Conservation (phyloP, 2,329 filamentous ascomycete species). For the Colletotrichum plurivorum region DNA sequence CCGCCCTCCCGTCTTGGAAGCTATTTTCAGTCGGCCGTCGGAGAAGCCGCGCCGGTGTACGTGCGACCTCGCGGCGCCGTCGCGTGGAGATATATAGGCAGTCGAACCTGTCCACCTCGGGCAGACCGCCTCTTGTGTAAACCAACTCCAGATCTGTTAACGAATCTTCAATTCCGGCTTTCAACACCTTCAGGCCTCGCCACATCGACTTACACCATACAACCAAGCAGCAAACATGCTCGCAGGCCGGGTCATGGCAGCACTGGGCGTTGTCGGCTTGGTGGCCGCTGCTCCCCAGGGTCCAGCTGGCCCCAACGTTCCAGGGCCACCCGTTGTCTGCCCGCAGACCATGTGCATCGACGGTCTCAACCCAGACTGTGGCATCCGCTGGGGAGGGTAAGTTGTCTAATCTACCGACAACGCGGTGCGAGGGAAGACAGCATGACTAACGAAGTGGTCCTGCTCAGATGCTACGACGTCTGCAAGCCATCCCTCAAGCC, state of each 20-base stretch:
- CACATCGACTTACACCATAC: neutral
- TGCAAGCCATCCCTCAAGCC: constrained; percentile 42
- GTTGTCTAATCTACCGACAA: neutral
- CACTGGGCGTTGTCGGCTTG: constrained; percentile 26
- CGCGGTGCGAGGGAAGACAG: neutral
- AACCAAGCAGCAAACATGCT: constrained; percentile 22
- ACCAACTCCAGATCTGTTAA: neutral
- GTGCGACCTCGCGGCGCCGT: constrained; percentile 1
- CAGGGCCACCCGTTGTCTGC: constrained; percentile 14
- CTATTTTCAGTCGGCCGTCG: constrained; percentile 4
- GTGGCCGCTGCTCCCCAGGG: constrained; percentile 28
- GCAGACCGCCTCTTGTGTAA: neutral
- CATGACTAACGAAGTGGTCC: neutral
- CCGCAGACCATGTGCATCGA: constrained; percentile 46
- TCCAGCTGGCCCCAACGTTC: neutral
- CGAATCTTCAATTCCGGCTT: neutral
- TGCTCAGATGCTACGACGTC: constrained; percentile 46
- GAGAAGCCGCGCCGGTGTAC: neutral
- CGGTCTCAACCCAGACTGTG: constrained; percentile 46
- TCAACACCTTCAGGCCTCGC: neutral
- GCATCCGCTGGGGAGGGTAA: constrained; percentile 47
- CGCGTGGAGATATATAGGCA: constrained; percentile 26
- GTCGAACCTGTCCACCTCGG: neutral
- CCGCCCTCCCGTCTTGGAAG: constrained; percentile 29
- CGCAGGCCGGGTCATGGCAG: constrained; percentile 7